phyloP scores from a whole-genome alignment of 2,329 filamentous ascomycete genomes.

The Aspergillus pseudoterreus region DNA sequence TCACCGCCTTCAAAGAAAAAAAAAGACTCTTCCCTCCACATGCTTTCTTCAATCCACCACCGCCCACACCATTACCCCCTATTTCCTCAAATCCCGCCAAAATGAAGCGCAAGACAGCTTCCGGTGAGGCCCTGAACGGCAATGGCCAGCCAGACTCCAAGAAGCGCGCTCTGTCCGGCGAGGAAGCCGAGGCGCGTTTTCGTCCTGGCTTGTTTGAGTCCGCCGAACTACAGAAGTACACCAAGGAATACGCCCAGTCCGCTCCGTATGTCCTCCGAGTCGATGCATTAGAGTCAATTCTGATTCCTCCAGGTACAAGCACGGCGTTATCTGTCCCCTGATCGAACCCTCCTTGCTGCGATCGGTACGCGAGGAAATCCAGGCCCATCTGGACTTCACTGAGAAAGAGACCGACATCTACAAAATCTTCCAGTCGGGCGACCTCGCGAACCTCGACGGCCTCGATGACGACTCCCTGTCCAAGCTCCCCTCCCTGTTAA shows the following conservation, averaged over 20 bases:
- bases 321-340: conserved; percentile 80
- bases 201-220: conserved; percentile 42
- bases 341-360: conserved; percentile 80
- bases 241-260: conserved; percentile 40
- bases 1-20: conserved; percentile 18
- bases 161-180: conserved; percentile 37
- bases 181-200: conserved; percentile 40
- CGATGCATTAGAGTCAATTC: neutral
- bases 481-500: conserved; percentile 83
- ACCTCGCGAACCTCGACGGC: conserved; percentile 93
- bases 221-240: conserved; percentile 40
- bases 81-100: conserved; percentile 7
- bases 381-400: conserved; percentile 87
- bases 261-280: conserved; percentile 34
- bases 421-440: conserved; percentile 98
- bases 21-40: conserved; percentile 5
- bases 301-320: conserved; percentile 64
- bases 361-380: conserved; percentile 82
- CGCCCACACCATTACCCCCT: neutral
- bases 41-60: neutral
- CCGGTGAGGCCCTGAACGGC: conserved; percentile 27
- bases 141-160: conserved; percentile 35
- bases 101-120: conserved; percentile 44
- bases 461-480: conserved; percentile 80
- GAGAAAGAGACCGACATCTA: conserved; percentile 99